Conservation (phyloP, 768 basidiomycete genomes). For the Mycena belliarum region DNA sequence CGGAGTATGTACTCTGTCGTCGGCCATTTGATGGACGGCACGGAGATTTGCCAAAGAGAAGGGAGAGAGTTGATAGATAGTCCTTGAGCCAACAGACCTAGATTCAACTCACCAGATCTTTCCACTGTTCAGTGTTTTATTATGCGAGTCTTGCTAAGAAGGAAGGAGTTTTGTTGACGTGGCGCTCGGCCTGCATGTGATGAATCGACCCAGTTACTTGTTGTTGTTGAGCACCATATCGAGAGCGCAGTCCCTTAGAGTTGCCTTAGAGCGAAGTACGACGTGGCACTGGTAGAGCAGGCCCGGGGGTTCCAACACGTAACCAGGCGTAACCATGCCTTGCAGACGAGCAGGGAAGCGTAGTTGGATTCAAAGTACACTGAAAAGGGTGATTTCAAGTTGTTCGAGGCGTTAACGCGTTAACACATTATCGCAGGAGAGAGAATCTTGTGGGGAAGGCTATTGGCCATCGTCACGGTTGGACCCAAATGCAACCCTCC, state of each 20-base stretch:
- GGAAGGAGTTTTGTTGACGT: background rate
- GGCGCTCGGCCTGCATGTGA: constrained; percentile 12
- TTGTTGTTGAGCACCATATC: background rate
- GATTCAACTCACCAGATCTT: background rate
- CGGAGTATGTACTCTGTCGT: background rate
- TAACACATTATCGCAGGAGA: constrained; percentile 10
- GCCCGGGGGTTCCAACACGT: no score
- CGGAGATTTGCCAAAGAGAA: background rate
- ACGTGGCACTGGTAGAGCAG: constrained; percentile 14
- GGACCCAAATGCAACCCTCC: no score
- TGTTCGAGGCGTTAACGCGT: background rate
- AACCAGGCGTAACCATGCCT: constrained; percentile 15
- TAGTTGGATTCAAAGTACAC: constrained; percentile 11
- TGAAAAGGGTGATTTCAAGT: constrained; percentile 5
- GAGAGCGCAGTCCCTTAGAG: constrained; percentile 9
- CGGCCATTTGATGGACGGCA: background rate
- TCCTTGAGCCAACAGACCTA: background rate
- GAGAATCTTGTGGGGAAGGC: constrained; percentile 16
- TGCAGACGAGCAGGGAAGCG: constrained; percentile 8
- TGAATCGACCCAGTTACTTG: constrained; percentile 3
- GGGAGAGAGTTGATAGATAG: background rate
- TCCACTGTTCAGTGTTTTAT: background rate
- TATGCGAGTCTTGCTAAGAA: background rate
- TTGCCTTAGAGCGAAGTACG: constrained; percentile 11
- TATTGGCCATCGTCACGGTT: background rate